Base-by-base conservation (phyloP, 805 yeast species). In the Yarrowia sp. region DNA sequence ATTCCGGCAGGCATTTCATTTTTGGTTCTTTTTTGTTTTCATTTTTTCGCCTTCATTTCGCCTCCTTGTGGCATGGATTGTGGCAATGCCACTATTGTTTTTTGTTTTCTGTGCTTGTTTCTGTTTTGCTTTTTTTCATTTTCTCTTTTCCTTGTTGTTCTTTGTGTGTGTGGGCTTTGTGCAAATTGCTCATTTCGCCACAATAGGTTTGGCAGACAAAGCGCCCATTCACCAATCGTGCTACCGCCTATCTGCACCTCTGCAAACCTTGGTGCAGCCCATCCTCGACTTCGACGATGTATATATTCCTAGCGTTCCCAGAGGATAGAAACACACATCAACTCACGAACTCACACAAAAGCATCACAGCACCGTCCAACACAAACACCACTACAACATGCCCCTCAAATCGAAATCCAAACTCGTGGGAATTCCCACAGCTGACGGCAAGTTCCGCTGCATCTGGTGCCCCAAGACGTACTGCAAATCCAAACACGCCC, bases 401-500 rank as follows among this genome's bases (percentile, higher is more conserved):
- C 43, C 44, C 9, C 44, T 36, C 44, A 53, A 53, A 28, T 33
- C 60, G 35, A 53, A 53, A 38, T 38, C 60, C 43, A 57, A 57
- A 32, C 50, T 57, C 39, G 63, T 57, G 41, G 63, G 63, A 32
- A 57, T 57, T 41, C 63, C 63, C 41, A 57, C 63, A 13, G 78
- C 67, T 86, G 74, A 73, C 86, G 96, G 74, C 53, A 71, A 71
- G 65, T 71, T 65, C 66, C 67, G 63, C 41, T 73, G 76, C 67
- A 64, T 64, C 32, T 65, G 62, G 55, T 73, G 76, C 61, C 65
- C 66, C 31, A 65, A 70, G 36, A 55, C 73, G 8, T 73, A 73
- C 50, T 68, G 69, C 41, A 73, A 71, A 63, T 85, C 90, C 11
- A 95, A 90, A 71, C 96, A 90, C 75, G 79, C 90, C 69, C 92